Evolutionary conservation across 2,329 filamentous ascomycete species (phyloP), one percentile per base, ranked within the genome.

Genomic region (Sclerotinia glacialis): DNA sequence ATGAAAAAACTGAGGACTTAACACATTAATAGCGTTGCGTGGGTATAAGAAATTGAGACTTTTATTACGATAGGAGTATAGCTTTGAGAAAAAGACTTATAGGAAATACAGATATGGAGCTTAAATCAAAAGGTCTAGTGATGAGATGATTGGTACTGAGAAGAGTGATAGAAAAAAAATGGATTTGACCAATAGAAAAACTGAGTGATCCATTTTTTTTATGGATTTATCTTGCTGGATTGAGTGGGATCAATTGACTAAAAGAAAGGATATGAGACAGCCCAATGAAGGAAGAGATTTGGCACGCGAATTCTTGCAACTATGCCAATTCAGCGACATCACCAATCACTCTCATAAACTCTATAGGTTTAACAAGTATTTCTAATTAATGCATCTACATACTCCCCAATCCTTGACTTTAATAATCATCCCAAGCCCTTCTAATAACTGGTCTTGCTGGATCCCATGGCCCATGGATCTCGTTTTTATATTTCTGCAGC

Each of bases 391-490:
- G 3, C 2, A 40, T 21, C 21, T 37, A 23, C 5, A 5, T 23
- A 37, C 3, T 18, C 7, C 8, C 14, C 5, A 3, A 34, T 21
- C 21, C 6, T 5, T 14, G 9, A 8, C n/a, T 42, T 34, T 63
- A 63, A 63, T 63, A 63, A 63, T 63, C 60, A 54, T 63, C 60
- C 60, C 60, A 63, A 42, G 60, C 60, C 34, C 60, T 63, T 46
- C 92, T 87, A 70, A 95, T 93, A 66, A 95, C 86, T 12, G 95
- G 95, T 76, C 93, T 85, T 8, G 95, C 95, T 26, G 94, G 93
- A 80, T 99, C 95, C 95, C 95, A 99, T 1, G 95, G 95, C 53
- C 95, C 95, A 75, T 93, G 92, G 72, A 99, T 97, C 79, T 98
- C 95, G 77, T 98, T 98, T 82, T 99, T 99, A 79, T 98, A 99